These are phyloP conservation scores for Oryza meyeriana DNA, from an alignment of 176 grass and related monocot genomes.

Conservation along the genomic window DNA sequence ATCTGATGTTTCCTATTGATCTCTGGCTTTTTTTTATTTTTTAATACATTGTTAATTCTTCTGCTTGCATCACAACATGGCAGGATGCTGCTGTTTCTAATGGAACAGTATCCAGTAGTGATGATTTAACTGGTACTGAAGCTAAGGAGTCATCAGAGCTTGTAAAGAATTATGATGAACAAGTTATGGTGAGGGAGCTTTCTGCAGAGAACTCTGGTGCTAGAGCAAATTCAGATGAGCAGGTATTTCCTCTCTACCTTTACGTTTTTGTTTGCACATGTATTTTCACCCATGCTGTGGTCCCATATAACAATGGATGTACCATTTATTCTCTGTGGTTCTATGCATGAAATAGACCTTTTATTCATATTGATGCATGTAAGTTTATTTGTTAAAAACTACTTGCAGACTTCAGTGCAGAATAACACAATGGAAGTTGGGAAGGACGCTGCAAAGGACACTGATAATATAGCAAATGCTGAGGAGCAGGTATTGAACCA, in stretches of 20 bases:
- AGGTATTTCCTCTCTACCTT: slow-evolving; percentile 3
- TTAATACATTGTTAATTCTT: neutral
- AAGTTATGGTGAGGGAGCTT: neutral
- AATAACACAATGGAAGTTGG: neutral
- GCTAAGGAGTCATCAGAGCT: slow-evolving; percentile 17
- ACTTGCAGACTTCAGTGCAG: slow-evolving; percentile 16
- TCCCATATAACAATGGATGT: neutral
- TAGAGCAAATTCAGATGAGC: slow-evolving; percentile 11
- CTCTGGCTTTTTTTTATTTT: neutral
- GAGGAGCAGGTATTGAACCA: slow-evolving; percentile 18
- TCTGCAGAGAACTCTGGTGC: neutral
- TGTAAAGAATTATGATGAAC: slow-evolving; percentile 19
- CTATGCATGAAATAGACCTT: neutral
- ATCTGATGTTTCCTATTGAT: neutral
- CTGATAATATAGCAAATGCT: neutral
- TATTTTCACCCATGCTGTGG: neutral
- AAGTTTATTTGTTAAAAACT: slow-evolving; percentile 2
- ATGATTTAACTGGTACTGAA: slow-evolving; percentile 6
- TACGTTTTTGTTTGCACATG: neutral
- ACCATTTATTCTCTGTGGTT: neutral
- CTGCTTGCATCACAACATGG: slow-evolving; percentile 17
- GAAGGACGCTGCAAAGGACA: slow-evolving; percentile 3
- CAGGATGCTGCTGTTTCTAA: slow-evolving; percentile 28
- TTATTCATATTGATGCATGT: neutral
- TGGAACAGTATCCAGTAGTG: neutral